Evolutionary conservation across 768 basidiomycete species (phyloP), one percentile per base, ranked within the genome.

Genomic region (Podaxis carcinomalis): DNA sequence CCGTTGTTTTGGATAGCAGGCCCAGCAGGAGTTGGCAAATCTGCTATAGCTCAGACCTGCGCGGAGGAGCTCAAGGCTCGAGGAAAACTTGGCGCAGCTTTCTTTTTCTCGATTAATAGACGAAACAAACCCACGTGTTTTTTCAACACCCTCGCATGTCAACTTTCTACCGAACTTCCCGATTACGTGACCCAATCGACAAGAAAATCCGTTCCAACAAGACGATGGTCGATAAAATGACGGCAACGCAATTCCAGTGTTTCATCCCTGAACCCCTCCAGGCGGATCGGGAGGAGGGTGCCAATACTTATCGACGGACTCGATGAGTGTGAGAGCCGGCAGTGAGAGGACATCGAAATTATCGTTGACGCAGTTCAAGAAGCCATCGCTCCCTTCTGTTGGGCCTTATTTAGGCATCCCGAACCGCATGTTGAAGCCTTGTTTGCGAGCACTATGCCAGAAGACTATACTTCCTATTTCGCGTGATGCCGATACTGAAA

Each of bases 341-440:
- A 53, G 16, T 37, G 51, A 4, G 5, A 37, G 37, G 40, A 39
- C 49, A 51, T 52, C 21, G 10, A 52, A 19, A 39, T 62, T 11
- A 32, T 62, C 19, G 40, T 56, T 16, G 14, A 3, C 16, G 21
- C 46, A 27, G 36, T 35, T 32, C 42, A n/a, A 5, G 28, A 57
- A 11, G 9, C 1, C 9, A 2, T 27, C 9, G 7, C 35, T 16
- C 57, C 50, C 11, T 42, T 59, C 36, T 40, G 49, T 32, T 59
- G 57, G 57, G 13, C 36, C 2, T 59, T 59, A 25, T 59, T 59
- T 14, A 59, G 49, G 10, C 49, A 50, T 13, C 49, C 57, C 2
- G 37, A 59, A 42, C 14, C 11, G 0, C 50, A 59, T 19, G 42
- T 59, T n/a, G 36, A 50, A 13, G 36, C 19, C 16, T 21, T n/a